Evolutionary conservation across 257 asterid genomes (phyloP).

Genomic region (Cynanchum wilfordii): DNA sequence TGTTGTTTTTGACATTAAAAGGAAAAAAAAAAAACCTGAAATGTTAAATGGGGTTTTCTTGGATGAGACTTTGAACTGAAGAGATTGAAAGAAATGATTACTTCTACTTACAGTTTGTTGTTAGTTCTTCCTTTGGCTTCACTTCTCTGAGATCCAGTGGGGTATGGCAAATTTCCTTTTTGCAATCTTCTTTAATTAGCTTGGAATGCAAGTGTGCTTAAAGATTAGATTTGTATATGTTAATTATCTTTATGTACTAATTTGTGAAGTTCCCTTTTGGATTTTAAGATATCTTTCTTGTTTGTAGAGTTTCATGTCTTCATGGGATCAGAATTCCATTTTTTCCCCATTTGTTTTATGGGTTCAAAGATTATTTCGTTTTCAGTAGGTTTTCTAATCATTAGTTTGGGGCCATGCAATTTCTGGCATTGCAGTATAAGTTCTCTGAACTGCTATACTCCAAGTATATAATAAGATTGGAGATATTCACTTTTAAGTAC

Average conservation of each 20-base stretch:
- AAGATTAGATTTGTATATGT: constrained; percentile 19
- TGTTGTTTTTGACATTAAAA: constrained; percentile 22
- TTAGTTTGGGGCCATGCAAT: constrained; percentile 30
- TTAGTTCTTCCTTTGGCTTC: constrained; percentile 41
- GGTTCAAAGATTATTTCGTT: not conserved
- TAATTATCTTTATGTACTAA: constrained; percentile 17
- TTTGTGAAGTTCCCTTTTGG: constrained; percentile 5
- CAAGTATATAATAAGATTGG: constrained; percentile 16
- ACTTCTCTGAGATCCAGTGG: constrained; percentile 45
- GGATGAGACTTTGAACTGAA: constrained; percentile 44
- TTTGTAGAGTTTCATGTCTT: constrained; percentile 14
- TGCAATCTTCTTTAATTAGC: constrained; percentile 28
- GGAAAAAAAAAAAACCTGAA: constrained; percentile 15
- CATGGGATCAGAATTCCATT: constrained; percentile 21
- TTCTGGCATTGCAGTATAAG: constrained; percentile 29
- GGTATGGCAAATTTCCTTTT: constrained; percentile 29
- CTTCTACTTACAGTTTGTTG: constrained; percentile 32
- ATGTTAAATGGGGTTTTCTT: constrained; percentile 51
- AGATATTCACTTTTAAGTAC: constrained; percentile 25
- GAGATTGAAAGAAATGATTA: constrained; percentile 54
- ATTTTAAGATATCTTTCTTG: constrained; percentile 21
- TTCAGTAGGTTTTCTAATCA: not conserved
- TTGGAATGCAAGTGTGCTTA: constrained; percentile 45
- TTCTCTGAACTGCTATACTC: constrained; percentile 26
- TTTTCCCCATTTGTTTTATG: constrained; percentile 15